Conservation (phyloP, 176 grass and related monocot genomes). For the Oryza brachyantha region DNA sequence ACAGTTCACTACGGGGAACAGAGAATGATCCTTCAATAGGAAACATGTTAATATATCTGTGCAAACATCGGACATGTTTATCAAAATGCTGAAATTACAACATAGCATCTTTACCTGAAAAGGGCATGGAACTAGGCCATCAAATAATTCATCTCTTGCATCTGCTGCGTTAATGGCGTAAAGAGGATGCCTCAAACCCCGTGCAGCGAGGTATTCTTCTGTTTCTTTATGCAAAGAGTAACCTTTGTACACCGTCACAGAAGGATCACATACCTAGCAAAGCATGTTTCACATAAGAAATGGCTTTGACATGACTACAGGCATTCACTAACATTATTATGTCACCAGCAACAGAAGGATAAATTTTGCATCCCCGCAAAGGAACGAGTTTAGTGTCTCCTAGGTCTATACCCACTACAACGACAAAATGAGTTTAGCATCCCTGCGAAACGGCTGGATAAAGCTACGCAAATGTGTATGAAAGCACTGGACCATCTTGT, state of each 20-base stretch:
- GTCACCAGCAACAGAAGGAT: neutral
- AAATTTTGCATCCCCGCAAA: neutral
- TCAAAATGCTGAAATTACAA: neutral
- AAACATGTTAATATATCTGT: neutral
- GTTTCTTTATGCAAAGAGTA: slow-evolving; percentile 67
- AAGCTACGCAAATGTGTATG: no score
- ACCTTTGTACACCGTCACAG: slow-evolving; percentile 71
- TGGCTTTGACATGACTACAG: neutral
- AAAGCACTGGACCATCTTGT: no score
- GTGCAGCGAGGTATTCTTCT: slow-evolving; percentile 54
- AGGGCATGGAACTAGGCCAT: slow-evolving; percentile 59
- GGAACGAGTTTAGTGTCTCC: no score
- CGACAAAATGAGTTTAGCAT: neutral
- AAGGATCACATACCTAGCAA: slow-evolving; percentile 57
- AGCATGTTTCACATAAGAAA: neutral
- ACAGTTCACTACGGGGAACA: neutral
- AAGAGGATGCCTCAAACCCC: slow-evolving; percentile 53
- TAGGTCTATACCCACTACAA: neutral
- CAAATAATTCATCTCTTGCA: slow-evolving; percentile 72
- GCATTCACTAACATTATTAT: neutral
- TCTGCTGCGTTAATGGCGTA: slow-evolving; percentile 61
- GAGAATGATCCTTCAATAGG: slow-evolving; percentile 5
- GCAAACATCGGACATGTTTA: neutral
- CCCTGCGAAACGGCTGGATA: neutral
- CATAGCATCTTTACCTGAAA: slow-evolving; percentile 52